phyloP scores from a whole-genome alignment of 2,329 filamentous ascomycete genomes.

The Fusarium kyushuense region DNA sequence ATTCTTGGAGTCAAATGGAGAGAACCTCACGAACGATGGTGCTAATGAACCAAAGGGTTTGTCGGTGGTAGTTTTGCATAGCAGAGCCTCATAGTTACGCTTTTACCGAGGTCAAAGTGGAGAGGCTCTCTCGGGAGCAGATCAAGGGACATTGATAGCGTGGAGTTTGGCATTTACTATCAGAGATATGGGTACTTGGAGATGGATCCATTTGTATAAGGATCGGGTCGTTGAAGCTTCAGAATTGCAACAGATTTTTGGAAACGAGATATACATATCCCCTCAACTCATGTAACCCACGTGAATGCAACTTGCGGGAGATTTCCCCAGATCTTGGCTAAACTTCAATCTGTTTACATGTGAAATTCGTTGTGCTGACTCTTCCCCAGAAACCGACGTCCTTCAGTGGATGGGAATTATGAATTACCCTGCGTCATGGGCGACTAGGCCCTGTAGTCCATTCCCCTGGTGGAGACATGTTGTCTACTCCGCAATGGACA shows the following conservation, averaged over 20 bases:
- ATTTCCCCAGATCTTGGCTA: constrained; percentile 41
- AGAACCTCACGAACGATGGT: constrained; percentile 80
- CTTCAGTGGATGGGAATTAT: constrained; percentile 17
- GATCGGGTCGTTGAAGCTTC: constrained; percentile 1
- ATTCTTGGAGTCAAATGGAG: constrained; percentile 87
- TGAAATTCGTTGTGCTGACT: constrained; percentile 23
- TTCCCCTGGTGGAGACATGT: constrained; percentile 11
- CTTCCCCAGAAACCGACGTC: constrained; percentile 15
- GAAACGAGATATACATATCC: constrained; percentile 7
- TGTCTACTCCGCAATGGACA: constrained; percentile 37
- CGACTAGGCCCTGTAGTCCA: constrained; percentile 13
- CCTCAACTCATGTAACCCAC: not conserved
- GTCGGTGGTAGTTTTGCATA: not conserved
- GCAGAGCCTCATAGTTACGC: constrained; percentile 26
- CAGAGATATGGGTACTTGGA: not conserved
- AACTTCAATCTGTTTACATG: constrained; percentile 36
- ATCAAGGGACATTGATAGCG: constrained; percentile 26
- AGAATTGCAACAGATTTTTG: not conserved
- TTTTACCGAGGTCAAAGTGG: constrained; percentile 41
- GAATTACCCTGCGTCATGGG: constrained; percentile 37
- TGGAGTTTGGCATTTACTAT: constrained; percentile 26
- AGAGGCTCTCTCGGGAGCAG: constrained; percentile 26
- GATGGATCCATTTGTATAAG: constrained; percentile 8
- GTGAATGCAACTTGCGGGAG: constrained; percentile 22
- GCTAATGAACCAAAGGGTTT: constrained; percentile 63